phyloP scores from a whole-genome alignment of 371 early-diverging fungal genomes.

The Actinomortierella wolfii region DNA sequence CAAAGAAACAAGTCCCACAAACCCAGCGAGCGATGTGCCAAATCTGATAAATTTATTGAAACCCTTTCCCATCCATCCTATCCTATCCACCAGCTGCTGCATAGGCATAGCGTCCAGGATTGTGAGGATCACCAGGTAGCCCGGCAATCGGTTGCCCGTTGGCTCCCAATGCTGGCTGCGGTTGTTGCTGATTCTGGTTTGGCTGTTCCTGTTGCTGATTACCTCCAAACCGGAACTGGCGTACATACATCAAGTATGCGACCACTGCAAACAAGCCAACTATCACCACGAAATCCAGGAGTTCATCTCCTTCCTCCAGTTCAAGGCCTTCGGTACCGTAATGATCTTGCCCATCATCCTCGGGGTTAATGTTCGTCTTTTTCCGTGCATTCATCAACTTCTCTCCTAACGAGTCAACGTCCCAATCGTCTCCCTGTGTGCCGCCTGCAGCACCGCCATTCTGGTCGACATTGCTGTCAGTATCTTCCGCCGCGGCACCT shows the following conservation, averaged over 20 bases:
- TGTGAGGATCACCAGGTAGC: conserved; percentile 30
- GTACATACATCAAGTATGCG: conserved; percentile 67
- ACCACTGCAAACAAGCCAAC: conserved; percentile 58
- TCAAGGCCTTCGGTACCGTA: conserved; percentile 33
- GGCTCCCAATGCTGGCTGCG: no score
- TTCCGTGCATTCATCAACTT: conserved; percentile 22
- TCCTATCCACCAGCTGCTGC: conserved; percentile 38
- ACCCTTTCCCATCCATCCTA: no score
- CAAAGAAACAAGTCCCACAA: no score
- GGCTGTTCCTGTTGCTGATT: conserved; percentile 17
- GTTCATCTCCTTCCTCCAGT: conserved; percentile 54
- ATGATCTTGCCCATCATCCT: conserved; percentile 7
- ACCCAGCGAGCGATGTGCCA: no score
- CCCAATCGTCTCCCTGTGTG: conserved; percentile 12
- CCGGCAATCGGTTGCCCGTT: conserved; percentile 16
- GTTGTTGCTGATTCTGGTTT: conserved; percentile 11
- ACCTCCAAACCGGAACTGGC: conserved; percentile 59
- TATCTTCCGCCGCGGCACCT: conserved; percentile 1
- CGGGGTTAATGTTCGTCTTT: conserved; percentile 9
- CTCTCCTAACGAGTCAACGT: conserved; percentile 21
- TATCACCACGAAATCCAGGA: conserved; percentile 62
- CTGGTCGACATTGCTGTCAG: not conserved
- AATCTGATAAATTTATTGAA: no score
- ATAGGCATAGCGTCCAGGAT: conserved; percentile 34
- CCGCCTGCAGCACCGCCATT: not conserved